These are phyloP conservation scores for Kluyveromyces starmeri DNA, from an alignment of 805 yeast species.

Conservation along the genomic window DNA sequence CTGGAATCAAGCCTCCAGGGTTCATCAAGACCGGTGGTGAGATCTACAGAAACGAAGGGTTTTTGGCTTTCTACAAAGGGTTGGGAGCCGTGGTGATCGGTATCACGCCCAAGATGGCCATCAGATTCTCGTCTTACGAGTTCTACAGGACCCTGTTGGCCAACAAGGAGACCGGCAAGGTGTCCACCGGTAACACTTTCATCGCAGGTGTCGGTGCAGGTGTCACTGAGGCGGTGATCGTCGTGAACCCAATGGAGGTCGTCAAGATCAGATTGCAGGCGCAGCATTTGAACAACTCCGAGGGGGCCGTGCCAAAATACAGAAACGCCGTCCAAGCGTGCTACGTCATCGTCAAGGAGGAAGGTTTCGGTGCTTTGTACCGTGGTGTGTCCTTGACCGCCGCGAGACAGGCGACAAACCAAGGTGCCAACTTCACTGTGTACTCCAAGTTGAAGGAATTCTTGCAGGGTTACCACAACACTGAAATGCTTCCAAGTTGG, in stretches of 20 bases:
- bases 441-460: constrained; percentile 75
- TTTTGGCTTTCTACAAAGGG: constrained; percentile 86
- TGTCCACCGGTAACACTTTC: constrained; percentile 69
- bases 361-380: constrained; percentile 81
- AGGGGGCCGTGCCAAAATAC: constrained; percentile 58
- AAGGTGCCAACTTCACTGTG: constrained; percentile 96
- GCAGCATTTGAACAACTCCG: constrained; percentile 50
- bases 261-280: constrained; percentile 95
- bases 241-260: constrained; percentile 96
- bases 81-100: constrained; percentile 96
- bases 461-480: constrained; percentile 52
- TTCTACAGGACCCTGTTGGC: constrained; percentile 65
- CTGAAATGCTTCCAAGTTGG: constrained; percentile 72
- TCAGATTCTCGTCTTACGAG: constrained; percentile 91
- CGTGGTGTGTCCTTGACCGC: constrained; percentile 95
- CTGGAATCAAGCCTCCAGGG: constrained; percentile 64
- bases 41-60: constrained; percentile 72
- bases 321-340: constrained; percentile 90
- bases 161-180: constrained; percentile 49
- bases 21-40: constrained; percentile 72
- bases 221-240: constrained; percentile 86
- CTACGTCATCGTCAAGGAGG: constrained; percentile 75
- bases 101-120: constrained; percentile 97
- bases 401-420: constrained; percentile 96
- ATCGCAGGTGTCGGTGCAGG: constrained; percentile 97